These are phyloP conservation scores for Sphaerulina populicola DNA, from an alignment of 2,329 filamentous ascomycete species.

Conservation along the genomic window DNA sequence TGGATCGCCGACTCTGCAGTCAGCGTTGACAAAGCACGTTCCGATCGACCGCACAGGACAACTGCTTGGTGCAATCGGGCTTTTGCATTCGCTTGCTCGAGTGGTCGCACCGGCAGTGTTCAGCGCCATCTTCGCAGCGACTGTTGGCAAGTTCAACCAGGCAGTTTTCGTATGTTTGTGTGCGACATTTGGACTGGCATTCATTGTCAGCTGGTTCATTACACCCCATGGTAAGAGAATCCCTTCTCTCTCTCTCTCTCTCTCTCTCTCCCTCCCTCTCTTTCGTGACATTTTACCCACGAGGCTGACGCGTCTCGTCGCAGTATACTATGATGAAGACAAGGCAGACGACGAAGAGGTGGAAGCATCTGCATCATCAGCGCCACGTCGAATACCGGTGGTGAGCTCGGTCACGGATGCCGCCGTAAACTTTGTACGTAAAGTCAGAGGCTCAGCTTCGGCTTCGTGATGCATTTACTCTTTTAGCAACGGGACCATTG, in stretches of 20 bases:
- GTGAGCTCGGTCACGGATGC: constrained; percentile 7
- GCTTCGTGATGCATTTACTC: neutral
- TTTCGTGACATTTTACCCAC: neutral
- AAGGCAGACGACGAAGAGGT: constrained; percentile 12
- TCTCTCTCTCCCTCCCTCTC: no score
- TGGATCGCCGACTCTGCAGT: constrained; percentile 74
- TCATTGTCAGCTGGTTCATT: constrained; percentile 62
- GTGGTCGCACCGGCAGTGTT: constrained; percentile 75
- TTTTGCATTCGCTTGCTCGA: constrained; percentile 73
- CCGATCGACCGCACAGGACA: constrained; percentile 73
- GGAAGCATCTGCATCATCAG: neutral
- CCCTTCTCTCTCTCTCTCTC: neutral
- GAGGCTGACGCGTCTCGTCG: neutral
- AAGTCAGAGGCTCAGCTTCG: constrained; percentile 2
- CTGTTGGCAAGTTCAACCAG: constrained; percentile 69
- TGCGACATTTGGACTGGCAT: constrained; percentile 56
- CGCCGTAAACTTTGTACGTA: neutral
- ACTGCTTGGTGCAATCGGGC: constrained; percentile 76
- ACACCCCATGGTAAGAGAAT: constrained; percentile 63
- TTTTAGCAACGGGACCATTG: neutral
- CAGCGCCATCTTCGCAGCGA: constrained; percentile 75
- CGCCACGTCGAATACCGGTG: constrained; percentile 6
- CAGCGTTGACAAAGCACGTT: constrained; percentile 82
- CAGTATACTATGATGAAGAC: constrained; percentile 20
- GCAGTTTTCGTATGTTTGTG: constrained; percentile 72